Conservation (phyloP, 495 filamentous ascomycete genomes). For the Trichocladium antarcticum region DNA sequence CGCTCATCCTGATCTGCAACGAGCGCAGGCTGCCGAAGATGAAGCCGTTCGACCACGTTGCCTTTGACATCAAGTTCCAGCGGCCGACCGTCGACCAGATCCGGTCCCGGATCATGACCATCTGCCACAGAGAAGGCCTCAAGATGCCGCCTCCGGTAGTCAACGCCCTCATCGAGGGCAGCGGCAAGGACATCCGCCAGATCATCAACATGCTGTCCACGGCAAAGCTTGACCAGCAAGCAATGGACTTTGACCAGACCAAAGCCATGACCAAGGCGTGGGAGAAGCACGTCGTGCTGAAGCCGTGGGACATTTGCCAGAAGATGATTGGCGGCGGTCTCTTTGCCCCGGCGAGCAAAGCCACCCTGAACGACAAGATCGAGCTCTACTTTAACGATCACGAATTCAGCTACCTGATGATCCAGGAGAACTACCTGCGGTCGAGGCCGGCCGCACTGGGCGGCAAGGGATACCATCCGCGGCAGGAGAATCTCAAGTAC, state of each 20-base stretch:
- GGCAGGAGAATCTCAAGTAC: slow-evolving; percentile 61
- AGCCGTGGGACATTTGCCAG: slow-evolving; percentile 93
- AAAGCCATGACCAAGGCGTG: slow-evolving; percentile 92
- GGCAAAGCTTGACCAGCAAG: slow-evolving; percentile 70
- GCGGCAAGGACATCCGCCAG: slow-evolving; percentile 88
- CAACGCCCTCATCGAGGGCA: slow-evolving; percentile 90
- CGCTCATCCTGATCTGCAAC: slow-evolving; percentile 96
- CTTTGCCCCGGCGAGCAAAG: slow-evolving; percentile 68
- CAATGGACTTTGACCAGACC: slow-evolving; percentile 68
- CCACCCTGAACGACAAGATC: slow-evolving; percentile 90
- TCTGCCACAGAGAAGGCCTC: slow-evolving; percentile 82
- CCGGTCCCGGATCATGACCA: slow-evolving; percentile 80
- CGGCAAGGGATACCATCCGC: slow-evolving; percentile 41
- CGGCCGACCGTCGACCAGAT: slow-evolving; percentile 84
- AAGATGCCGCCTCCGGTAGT: slow-evolving; percentile 80
- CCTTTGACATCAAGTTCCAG: slow-evolving; percentile 74
- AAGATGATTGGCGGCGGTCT: slow-evolving; percentile 84
- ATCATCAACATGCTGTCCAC: slow-evolving; percentile 98
- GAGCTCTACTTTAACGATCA: slow-evolving; percentile 99
- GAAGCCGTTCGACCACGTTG: slow-evolving; percentile 86
- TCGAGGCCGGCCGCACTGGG: slow-evolving; percentile 58
- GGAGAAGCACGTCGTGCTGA: slow-evolving; percentile 94
- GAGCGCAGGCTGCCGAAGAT: slow-evolving; percentile 88
- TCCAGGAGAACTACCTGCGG: slow-evolving; percentile 93
- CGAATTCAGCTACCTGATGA: slow-evolving; percentile 91